Conservation (phyloP, 441 rosid genomes). For the Euphorbia celastroides region DNA sequence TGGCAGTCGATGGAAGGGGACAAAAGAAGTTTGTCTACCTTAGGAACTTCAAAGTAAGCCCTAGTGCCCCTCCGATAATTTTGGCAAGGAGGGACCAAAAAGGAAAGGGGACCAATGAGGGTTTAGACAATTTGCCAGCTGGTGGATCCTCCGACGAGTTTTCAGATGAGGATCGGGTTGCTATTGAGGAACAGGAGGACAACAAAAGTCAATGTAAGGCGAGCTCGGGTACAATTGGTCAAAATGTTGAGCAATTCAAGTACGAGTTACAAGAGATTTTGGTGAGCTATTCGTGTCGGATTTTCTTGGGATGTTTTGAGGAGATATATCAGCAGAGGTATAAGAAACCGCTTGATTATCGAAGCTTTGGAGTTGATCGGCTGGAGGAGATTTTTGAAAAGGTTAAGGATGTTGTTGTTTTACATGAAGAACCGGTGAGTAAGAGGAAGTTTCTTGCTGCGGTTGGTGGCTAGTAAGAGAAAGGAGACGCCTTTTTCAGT, state of each 20-base stretch:
- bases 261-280: constrained; percentile 78
- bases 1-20: constrained; percentile 71
- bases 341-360: constrained; percentile 57
- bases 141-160: constrained; percentile 61
- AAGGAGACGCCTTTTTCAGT: constrained; percentile 7
- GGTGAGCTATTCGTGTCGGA: constrained; percentile 74
- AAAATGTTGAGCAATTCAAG: constrained; percentile 60
- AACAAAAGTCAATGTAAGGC: constrained; percentile 30
- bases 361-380: constrained; percentile 49
- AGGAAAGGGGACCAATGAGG: constrained; percentile 42
- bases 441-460: constrained; percentile 60
- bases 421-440: constrained; percentile 65
- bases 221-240: constrained; percentile 13
- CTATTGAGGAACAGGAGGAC: constrained; percentile 39
- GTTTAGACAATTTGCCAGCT: constrained; percentile 22
- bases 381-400: constrained; percentile 75
- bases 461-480: constrained; percentile 35
- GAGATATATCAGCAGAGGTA: constrained; percentile 73
- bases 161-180: constrained; percentile 59
- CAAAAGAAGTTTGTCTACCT: constrained; percentile 66
- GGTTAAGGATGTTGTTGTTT: constrained; percentile 55
- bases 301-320: constrained; percentile 71
- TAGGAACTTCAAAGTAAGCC: constrained; percentile 47
- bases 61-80: constrained; percentile 41
- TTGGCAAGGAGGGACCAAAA: constrained; percentile 51